Percentiles rank a stretch among this genome's conserved stretches.
Conservation (phyloP, 164 flowering plant genomes). For the Vitis riparia region DNA sequence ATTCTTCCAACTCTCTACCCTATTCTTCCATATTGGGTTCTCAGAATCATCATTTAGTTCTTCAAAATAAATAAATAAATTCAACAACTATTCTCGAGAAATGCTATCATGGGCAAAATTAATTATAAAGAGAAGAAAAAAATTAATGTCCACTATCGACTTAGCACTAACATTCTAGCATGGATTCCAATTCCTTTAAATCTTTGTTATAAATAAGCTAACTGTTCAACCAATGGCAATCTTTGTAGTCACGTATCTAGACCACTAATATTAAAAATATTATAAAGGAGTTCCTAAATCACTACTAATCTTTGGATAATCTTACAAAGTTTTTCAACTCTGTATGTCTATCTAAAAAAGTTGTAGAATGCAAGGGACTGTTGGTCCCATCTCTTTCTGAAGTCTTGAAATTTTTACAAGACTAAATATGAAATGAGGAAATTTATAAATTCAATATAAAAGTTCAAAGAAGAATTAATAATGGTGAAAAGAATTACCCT, state of each 20-base stretch:
- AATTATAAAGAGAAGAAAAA: neutral
- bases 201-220: too few relatives aligned
- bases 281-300: neutral
- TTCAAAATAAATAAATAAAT: constrained; percentile 24
- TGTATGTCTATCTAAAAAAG: constrained; percentile 93
- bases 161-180: constrained; percentile 72
- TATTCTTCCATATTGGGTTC: constrained; percentile 92
- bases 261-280: neutral
- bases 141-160: constrained; percentile 59
- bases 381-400: constrained; percentile 85
- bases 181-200: constrained; percentile 66
- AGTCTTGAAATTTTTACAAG: constrained; percentile 54
- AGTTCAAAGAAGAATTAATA: constrained; percentile 3
- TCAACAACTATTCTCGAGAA: neutral
- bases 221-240: neutral
- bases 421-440: constrained; percentile 1
- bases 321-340: constrained; percentile 85
- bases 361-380: constrained; percentile 88
- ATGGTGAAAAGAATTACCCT: constrained; percentile 45
- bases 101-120: neutral
- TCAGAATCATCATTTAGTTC: constrained; percentile 75
- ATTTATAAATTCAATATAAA: neutral
- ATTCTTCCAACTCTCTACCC: constrained; percentile 95
- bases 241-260: neutral
- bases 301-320: constrained; percentile 83